Conservation (phyloP, 176 grass and related monocot genomes). For the Musa schizocarpa region DNA sequence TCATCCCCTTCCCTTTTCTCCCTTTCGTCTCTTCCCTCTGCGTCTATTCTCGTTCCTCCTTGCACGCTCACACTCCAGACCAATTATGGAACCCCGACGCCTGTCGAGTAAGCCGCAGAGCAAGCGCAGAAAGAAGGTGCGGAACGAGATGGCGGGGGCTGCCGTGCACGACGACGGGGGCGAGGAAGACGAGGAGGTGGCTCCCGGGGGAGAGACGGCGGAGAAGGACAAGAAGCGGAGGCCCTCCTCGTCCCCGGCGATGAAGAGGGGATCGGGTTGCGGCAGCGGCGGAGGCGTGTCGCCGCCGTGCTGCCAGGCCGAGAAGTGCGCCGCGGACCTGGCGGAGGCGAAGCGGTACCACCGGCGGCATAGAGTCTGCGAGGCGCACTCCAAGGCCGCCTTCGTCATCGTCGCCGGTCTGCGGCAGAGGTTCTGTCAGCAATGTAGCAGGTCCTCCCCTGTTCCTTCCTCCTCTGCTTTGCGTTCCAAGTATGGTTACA, state of each 20-base stretch:
- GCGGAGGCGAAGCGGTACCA: constrained; percentile 59
- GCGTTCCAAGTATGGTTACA: too few relatives aligned
- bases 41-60: too few relatives aligned
- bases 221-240: constrained; percentile 27
- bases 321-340: constrained; percentile 69
- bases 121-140: constrained; percentile 2
- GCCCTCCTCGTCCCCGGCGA: background rate
- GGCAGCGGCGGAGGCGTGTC: constrained; percentile 6
- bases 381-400: constrained; percentile 57
- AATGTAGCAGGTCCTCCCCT: constrained; percentile 76
- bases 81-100: constrained; percentile 27
- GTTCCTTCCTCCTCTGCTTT: background rate
- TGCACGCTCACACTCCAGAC: constrained; percentile 14
- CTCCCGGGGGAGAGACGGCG: background rate
- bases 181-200: constrained; percentile 16
- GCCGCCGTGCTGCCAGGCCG: constrained; percentile 62
- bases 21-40: too few relatives aligned
- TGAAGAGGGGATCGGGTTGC: constrained; percentile 18
- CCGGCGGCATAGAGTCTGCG: constrained; percentile 87
- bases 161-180: background rate
- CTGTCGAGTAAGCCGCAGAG: constrained; percentile 17
- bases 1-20: too few relatives aligned
- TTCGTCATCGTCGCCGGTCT: constrained; percentile 74
- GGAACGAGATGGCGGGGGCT: constrained; percentile 18
- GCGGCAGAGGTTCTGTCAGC: constrained; percentile 95